Evolutionary conservation across 2,329 filamentous ascomycete species (phyloP), one percentile per base, ranked within the genome.

Genomic region (Cytospora piceicola): DNA sequence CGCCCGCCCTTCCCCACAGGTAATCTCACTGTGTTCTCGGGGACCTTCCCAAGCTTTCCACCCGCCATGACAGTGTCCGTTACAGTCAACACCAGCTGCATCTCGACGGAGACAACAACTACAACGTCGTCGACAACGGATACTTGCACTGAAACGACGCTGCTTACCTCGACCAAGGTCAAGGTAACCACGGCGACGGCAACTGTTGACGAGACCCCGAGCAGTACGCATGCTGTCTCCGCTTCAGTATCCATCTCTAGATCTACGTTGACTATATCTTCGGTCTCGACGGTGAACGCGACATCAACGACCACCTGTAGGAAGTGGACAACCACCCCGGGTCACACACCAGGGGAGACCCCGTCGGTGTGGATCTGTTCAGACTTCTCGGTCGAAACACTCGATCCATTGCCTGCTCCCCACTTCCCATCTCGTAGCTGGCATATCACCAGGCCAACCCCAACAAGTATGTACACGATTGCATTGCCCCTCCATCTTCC

Each of bases 111-210:
- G 29, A 57, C 61, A 29, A 57, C 61, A 12, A 11, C 57, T 9
- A 27, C 46, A 5, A 63, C 46, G 12, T 22, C 46, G 4, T 49
- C 46, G 20, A 22, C n/a, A 49, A 49, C n/a, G 5, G 46, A 49
- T 11, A 49, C 22, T 14, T 49, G 8, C 4, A 49, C 61, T 7
- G 53, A 63, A 15, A 63, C 61, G 17, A 57, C 61, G n/a, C 17
- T 57, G 5, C 17, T 63, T 11, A 63, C 53, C n/a, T 51, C 39
- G n/a, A 32, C 56, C n/a, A 57, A 42, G 20, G 39, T 63, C 15
- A 57, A 54, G 22, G 49, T n/a, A 17, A 51, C 61, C 53, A 63
- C 61, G 15, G 61, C n/a, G 39, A 63, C 61, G 29, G 30, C 24
- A 3, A 51, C 39, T 2, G 61, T 42, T 12, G 61, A 34, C 7